Conservation (phyloP, 2,329 filamentous ascomycete genomes). For the Hypoxylon sp. region DNA sequence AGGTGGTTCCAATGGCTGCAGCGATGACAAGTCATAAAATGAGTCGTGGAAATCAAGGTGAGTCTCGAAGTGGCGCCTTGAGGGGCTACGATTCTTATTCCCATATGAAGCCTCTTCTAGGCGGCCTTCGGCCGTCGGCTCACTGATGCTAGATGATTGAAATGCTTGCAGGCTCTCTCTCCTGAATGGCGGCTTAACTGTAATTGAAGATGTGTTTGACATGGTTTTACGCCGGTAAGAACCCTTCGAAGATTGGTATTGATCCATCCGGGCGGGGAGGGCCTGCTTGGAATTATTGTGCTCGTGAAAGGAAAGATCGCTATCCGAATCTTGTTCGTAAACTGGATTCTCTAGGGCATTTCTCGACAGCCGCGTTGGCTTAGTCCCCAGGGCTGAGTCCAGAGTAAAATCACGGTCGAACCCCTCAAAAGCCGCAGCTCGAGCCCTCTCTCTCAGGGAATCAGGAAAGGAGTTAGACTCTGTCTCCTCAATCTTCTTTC, state of each 20-base stretch:
- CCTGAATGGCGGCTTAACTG: conserved; percentile 40
- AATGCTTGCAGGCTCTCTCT: conserved; percentile 45
- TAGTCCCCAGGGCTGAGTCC: conserved; percentile 36
- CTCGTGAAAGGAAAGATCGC: conserved; percentile 28
- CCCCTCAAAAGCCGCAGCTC: conserved; percentile 37
- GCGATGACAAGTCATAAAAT: conserved; percentile 39
- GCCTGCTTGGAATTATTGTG: conserved; percentile 40
- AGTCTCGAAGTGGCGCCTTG: conserved; percentile 43
- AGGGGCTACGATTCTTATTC: conserved; percentile 36
- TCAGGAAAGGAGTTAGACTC: conserved; percentile 45
- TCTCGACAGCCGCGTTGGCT: conserved; percentile 18
- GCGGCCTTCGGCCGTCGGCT: conserved; percentile 34
- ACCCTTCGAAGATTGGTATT: conserved; percentile 31
- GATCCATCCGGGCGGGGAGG: conserved; percentile 26
- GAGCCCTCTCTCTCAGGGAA: conserved; percentile 44
- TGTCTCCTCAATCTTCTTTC: conserved; percentile 27
- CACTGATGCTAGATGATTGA: conserved; percentile 30
- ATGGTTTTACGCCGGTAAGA: conserved; percentile 42
- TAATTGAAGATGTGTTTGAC: conserved; percentile 38
- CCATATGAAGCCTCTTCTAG: conserved; percentile 33
- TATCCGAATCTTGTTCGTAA: conserved; percentile 16
- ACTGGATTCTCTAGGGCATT: conserved; percentile 5
- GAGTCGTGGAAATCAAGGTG: conserved; percentile 44
- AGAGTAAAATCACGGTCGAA: conserved; percentile 14
- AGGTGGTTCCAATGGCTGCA: conserved; percentile 37